Base-by-base conservation (phyloP, 805 yeast genomes). In the Barnettozyma wickerhamii region DNA sequence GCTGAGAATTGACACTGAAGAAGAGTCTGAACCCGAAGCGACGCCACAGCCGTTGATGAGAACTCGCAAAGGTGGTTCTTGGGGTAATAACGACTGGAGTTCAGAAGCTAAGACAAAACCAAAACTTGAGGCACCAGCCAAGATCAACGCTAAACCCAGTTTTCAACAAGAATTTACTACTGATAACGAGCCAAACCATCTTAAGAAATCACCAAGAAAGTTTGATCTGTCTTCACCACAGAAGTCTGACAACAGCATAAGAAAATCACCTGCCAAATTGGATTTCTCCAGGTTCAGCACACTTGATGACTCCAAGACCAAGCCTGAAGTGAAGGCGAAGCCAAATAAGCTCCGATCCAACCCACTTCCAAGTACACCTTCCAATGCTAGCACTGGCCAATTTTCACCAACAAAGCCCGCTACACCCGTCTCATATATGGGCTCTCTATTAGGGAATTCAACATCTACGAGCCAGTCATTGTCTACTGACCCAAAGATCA, bases 241-340 rank as follows among this genome's bases (percentile, higher is more conserved):
- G 6, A 32, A 23, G 12, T 17, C 10, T 13, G 21, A 14, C n/a
- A 19, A 17, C 10, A 15, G 3, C 27, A 35, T 52, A 4, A 50
- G 40, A 32, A 52, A 41, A 30, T 47, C 56, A 13, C 55, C 53
- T 3, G 49, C 43, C 14, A 53, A 51, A 30, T 20, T 51, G 3
- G 35, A 42, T 31, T 37, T 51, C 19, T 30, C 26, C 7, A 31
- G 32, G 6, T 36, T 24, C 23, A 14, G 38, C 21, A 21, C 26
- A 23, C 12, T 12, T 9, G 9, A 15, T 10, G 23, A 19, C 18
- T 17, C 35, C 21, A 32, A 37, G 27, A n/a, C 26, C 6, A 46
- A 43, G 30, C 46, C 50, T 10, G 37, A 33, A 26, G 40, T 42
- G 5, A 42, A 38, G 19, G 47, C 51, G n/a, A 45, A 43, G 27